Evolutionary conservation across 306 rosid species (phyloP), one percentile per base, ranked within the genome.

Genomic region (Macrotyloma uniflorum): DNA sequence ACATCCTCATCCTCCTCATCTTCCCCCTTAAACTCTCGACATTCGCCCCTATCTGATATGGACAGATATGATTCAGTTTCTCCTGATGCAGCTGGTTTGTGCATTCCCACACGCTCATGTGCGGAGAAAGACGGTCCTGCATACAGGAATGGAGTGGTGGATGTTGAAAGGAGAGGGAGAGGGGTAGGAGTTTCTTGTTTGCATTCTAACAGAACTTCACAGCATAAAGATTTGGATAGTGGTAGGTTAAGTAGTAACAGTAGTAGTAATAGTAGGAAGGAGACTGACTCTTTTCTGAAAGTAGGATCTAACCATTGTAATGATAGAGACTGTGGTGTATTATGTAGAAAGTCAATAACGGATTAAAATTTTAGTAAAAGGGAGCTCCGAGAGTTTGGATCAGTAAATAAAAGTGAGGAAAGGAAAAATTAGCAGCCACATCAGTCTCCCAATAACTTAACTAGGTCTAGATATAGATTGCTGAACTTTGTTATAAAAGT

Each of bases 31-130:
- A 79, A 77, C 76, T 83, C 67, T 10, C 78, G 79, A 79, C 91
- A 67, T 83, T 89, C 97, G 0, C 88, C 86, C 13, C 87, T 85
- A 63, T 84, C 97, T 26, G 83, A 91, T 76, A 78, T 71, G 76
- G 89, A 86, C 79, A 85, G 81, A 67, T 78, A 85, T 8, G 83
- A 82, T 75, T 86, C 93, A 54, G 83, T 81, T 74, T 84, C 82
- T 81, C 80, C 82, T 4, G 74, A 79, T 59, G 73, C 79, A 23
- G 24, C 57, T 15, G 79, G 80, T n/a, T 66, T 54, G 70, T 78
- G n/a, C 67, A 45, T 79, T 61, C 77, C 73, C 55, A 23, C 81
- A 8, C 59, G 63, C 67, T 65, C 47, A 49, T 51, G 42, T 28
- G 30, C 15, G 38, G 82, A 33, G 63, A 73, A 23, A 50, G 82